Evolutionary conservation across 495 filamentous ascomycete species (phyloP).

Genomic region (Tuber indicum): DNA sequence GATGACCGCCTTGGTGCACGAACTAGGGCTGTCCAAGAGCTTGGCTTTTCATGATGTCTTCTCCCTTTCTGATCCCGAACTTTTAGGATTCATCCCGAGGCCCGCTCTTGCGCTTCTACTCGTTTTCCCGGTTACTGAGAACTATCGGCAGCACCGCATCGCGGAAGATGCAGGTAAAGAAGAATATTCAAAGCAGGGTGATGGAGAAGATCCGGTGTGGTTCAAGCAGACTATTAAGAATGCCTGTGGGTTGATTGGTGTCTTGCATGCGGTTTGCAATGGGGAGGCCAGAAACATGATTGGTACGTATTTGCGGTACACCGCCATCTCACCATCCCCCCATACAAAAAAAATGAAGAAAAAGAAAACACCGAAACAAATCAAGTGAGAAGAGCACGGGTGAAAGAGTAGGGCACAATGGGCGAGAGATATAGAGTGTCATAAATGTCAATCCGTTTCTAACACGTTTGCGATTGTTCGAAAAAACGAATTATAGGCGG

Average conservation of each 20-base stretch:
- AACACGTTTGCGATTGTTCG: constrained; percentile 21
- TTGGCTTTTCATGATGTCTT: constrained; percentile 77
- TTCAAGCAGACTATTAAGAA: constrained; percentile 87
- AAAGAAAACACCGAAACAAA: constrained; percentile 8
- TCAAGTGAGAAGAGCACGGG: not conserved
- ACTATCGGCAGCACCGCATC: constrained; percentile 61
- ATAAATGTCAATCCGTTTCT: constrained; percentile 7
- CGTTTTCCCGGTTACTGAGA: constrained; percentile 69
- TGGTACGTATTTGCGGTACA: constrained; percentile 39
- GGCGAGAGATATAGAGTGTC: not conserved
- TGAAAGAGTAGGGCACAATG: constrained; percentile 1
- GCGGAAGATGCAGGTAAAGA: constrained; percentile 56
- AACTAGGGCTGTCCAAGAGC: constrained; percentile 61
- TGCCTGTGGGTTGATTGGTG: constrained; percentile 77
- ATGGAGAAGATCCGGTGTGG: constrained; percentile 63
- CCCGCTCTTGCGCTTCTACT: constrained; percentile 75
- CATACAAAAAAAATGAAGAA: constrained; percentile 3
- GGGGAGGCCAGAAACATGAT: constrained; percentile 50
- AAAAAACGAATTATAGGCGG: constrained; percentile 35
- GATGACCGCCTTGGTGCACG: constrained; percentile 66
- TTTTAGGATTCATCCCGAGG: constrained; percentile 74
- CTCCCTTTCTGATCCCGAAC: constrained; percentile 69
- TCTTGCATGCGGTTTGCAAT: constrained; percentile 69
- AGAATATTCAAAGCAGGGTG: constrained; percentile 46
- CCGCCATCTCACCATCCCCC: constrained; percentile 1